A percentile compares a stretch with the other conserved stretches of the same genome.
These are phyloP conservation scores for Colletotrichum plurivorum DNA, from an alignment of 2,329 filamentous ascomycete genomes.

Conservation along the genomic window DNA sequence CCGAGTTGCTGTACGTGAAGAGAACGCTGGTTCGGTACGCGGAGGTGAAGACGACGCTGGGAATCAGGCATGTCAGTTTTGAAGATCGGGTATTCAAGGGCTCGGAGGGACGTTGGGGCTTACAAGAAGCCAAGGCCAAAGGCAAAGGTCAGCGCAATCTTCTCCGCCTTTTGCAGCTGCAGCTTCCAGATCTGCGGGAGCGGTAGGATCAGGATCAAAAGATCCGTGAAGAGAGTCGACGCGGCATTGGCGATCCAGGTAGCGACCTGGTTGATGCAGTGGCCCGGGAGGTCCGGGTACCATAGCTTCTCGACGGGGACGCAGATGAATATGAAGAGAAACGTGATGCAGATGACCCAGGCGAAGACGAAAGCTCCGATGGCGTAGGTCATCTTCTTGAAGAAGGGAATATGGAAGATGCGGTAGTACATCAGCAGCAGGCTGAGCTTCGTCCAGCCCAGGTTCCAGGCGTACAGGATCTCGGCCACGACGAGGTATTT, in stretches of 20 bases:
- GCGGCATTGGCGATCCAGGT: constrained; percentile 66
- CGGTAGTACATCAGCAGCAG: constrained; percentile 67
- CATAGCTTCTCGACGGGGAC: constrained; percentile 64
- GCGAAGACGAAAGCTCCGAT: constrained; percentile 59
- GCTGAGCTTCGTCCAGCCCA: constrained; percentile 65
- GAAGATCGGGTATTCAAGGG: fast-evolving
- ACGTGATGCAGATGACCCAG: constrained; percentile 64
- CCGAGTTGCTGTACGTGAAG: constrained; percentile 56
- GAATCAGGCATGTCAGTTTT: neutral
- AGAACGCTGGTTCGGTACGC: constrained; percentile 63
- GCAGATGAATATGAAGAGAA: constrained; percentile 67
- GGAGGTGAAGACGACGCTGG: constrained; percentile 62
- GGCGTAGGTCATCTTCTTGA: constrained; percentile 57
- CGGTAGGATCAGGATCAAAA: constrained; percentile 61
- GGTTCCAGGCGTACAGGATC: constrained; percentile 62
- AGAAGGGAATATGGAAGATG: constrained; percentile 62
- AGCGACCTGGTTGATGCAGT: constrained; percentile 64
- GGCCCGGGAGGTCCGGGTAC: constrained; percentile 59
- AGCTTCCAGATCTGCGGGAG: constrained; percentile 62
- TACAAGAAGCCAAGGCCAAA: constrained; percentile 62
- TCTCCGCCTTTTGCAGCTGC: constrained; percentile 56
- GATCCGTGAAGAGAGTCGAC: constrained; percentile 62
- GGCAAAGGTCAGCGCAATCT: constrained; percentile 59
- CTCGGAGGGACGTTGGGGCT: constrained; percentile 36
- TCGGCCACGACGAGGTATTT: constrained; percentile 64